Evolutionary conservation across 768 basidiomycete genomes (phyloP), one percentile per base, ranked within the genome.

Genomic region (Butyriboletus loyo): DNA sequence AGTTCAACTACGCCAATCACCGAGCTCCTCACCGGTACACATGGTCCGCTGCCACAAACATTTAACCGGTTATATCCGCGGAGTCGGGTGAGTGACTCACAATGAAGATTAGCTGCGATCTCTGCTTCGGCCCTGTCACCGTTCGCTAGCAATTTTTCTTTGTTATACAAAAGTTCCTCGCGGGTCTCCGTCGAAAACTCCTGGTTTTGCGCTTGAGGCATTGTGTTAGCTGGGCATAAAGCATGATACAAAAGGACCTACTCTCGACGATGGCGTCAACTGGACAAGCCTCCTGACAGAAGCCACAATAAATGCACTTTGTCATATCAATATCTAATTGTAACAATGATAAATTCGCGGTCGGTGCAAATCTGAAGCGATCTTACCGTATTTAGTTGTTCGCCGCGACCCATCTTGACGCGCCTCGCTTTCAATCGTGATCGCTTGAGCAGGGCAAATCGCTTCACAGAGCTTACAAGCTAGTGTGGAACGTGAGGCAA

Each of bases 231-330:
- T 7, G 40, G 30, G 32, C 24, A 54, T 50, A 25, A 49, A 48
- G 39, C n/a, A 51, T 31, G 40, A 55, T 43, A 61, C 49, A 46
- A 41, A 24, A 24, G 46, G 37, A 76, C 92, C 59, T 67, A 96
- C 95, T 96, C 77, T 98, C 97, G 49, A 99, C 97, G 63, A 99
- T 98, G 54, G 97, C 97, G 73, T 98, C 97, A 52, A 98, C 97
- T 2, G 97, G 97, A 70, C 97, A 99, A 28, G 97, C 97, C 75
- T 98, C 97, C 73, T 98, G 96, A 72, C 97, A 98, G 80, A 98
- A 98, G 49, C 97, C 97, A 73, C 97, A 99, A 78, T 99, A 99
- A 66, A 99, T 99, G 75, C 97, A 98, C 79, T 95, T 98, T 54
- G 97, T 99, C 97, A 99, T 99, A 71, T 99, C 97, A 64, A 98